Evolutionary conservation across 768 basidiomycete genomes (phyloP), one percentile per base, ranked within the genome.

Genomic region (Rhodotorula graminis): DNA sequence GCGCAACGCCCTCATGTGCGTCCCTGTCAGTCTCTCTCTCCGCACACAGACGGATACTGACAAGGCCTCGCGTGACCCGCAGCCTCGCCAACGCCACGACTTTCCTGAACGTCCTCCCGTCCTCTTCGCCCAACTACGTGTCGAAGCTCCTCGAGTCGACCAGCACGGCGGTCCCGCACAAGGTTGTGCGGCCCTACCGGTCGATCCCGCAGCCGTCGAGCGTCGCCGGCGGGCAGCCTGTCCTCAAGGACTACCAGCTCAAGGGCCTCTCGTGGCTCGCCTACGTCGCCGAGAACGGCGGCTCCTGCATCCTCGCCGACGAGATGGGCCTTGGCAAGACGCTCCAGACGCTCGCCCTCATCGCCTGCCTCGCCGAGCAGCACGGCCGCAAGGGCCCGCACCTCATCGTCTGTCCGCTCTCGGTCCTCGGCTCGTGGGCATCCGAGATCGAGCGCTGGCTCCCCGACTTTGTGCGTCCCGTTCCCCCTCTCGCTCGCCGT

Each of bases 211-310:
- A 88, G 72, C 88, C 87, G 0, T 69, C 76, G 12, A 80, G 85
- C 52, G 82, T 90, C 42, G 81, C 81, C 27, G 85, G 84, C 16
- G 56, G 61, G 1, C 29, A 58, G 16, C 21, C 40, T 2, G 89
- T 82, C 37, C 86, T 90, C 84, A 90, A 90, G 79, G 87, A 87
- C 65, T 90, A 90, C 80, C 89, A 90, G 83, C 82, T 89, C 53
- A 84, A 85, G 67, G 89, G 89, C 3, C 81, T 90, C 53, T 86
- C 87, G 18, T 90, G 85, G 79, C 84, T 90, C 56, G 85, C 85
- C 25, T 83, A 84, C 76, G 86, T 89, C 85, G 87, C 88, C 78
- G 84, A 86, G 40, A 90, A 90, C 77, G 87, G 88, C 25, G 85
- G 89, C 84, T 89, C 87, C 73, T 87, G 87, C 78, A 88, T 90